A percentile compares a stretch with the other conserved stretches of the same genome.
phyloP scores from a whole-genome alignment of 768 basidiomycete genomes.

The Pholiota conissans region DNA sequence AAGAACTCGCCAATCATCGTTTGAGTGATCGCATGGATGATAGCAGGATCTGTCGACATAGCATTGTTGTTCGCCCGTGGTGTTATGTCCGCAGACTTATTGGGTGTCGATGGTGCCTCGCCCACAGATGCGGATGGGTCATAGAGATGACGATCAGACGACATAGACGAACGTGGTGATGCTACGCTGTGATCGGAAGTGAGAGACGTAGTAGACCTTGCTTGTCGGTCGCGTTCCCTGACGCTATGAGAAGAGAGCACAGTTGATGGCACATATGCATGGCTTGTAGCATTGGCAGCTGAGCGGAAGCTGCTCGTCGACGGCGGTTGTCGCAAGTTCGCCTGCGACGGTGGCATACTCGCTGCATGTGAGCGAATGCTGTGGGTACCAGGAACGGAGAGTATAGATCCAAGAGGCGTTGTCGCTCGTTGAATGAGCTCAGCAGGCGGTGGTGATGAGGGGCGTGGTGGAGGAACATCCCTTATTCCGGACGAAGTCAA shows the following conservation, averaged over 20 bases:
- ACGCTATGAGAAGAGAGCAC: constrained; percentile 50
- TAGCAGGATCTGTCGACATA: constrained; percentile 77
- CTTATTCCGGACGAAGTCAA: constrained; percentile 42
- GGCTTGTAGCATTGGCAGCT: constrained; percentile 58
- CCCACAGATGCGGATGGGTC: constrained; percentile 31
- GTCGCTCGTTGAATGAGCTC: constrained; percentile 93
- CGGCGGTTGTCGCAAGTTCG: constrained; percentile 65
- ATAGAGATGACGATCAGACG: constrained; percentile 65
- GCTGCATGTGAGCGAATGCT: constrained; percentile 65
- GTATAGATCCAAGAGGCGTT: constrained; percentile 71
- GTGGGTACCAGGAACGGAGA: constrained; percentile 53
- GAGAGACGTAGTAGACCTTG: constrained; percentile 69
- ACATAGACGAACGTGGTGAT: constrained; percentile 81
- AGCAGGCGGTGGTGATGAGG: constrained; percentile 89
- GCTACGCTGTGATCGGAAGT: constrained; percentile 63
- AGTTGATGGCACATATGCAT: constrained; percentile 44
- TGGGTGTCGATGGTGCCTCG: constrained; percentile 43
- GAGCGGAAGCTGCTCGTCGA: constrained; percentile 86
- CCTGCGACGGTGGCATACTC: constrained; percentile 71
- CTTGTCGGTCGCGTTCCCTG: constrained; percentile 53
- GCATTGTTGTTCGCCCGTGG: constrained; percentile 35
- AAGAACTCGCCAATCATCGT: constrained; percentile 99
- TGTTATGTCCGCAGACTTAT: constrained; percentile 44
- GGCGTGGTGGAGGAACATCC: constrained; percentile 78
- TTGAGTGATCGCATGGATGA: constrained; percentile 98